Base-by-base conservation (phyloP, 768 basidiomycete genomes). In the Holtermannia corniformis region DNA sequence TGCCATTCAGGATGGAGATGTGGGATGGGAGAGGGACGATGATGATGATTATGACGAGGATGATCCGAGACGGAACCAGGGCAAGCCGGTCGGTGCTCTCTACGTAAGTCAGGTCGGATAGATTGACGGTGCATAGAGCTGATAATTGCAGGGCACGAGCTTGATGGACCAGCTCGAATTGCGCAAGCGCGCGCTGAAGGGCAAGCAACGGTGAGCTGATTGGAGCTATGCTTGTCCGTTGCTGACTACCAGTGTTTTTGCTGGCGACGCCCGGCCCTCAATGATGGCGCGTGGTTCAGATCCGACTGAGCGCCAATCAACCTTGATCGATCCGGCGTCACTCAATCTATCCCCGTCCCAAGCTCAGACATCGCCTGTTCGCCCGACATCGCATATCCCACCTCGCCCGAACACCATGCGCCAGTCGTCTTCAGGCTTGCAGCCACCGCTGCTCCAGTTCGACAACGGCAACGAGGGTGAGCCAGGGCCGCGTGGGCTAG, bases 261-360 rank as follows among this genome's bases (percentile, higher is more conserved):
- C 76, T 50, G 91, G 91, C 13, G 91, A 95, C 64, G 79, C 85
- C 58, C 77, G 90, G 52, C 88, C 91, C 10, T 85, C 87, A 3
- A 93, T 93, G 91, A 92, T 93, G 89, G 80, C 83, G 27, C 80
- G 90, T n/a, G n/a, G n/a, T n/a, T n/a, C n/a, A 56, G 75, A 76
- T 32, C 72, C 74, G 41, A 70, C 76, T 28, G 72, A 77, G 52
- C 81, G 79, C 19, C 69, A 80, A 12, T 82, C 79, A 60, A 86
- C 87, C 0, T 71, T 90, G 47, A 85, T 90, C 61, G 85, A 89
- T 66, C 83, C 84, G 16, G 75, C 78, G 40, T 74, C 79, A 2
- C 75, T 88, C 45, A 77, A 76, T 40, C 65, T 68, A 14, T 58
- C 45, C 25, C 42, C 28, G 25, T 44, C 50, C 21, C 49, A 41